These are phyloP conservation scores for Xylariaceae sp. DNA, from an alignment of 2,329 filamentous ascomycete species.

Conservation along the genomic window DNA sequence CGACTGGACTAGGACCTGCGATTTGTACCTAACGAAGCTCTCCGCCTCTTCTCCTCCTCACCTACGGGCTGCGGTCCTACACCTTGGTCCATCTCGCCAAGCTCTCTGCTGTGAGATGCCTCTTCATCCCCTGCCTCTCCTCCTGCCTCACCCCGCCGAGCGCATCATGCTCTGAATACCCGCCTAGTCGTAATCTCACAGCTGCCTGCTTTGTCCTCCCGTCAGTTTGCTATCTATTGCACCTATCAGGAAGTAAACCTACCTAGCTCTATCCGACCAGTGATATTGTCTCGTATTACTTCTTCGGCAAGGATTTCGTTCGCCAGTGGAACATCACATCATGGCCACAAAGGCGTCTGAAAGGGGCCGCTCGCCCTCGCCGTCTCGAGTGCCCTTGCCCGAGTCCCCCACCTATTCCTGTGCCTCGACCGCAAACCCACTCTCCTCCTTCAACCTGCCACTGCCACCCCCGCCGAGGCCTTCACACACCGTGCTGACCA, in stretches of 20 bases:
- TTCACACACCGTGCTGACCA: slow-evolving; percentile 57
- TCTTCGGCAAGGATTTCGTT: background rate
- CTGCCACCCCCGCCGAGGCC: slow-evolving; percentile 57
- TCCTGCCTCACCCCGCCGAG: background rate
- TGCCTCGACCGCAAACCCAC: slow-evolving; percentile 57
- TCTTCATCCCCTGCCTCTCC: too few relatives aligned
- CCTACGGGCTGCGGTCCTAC: background rate
- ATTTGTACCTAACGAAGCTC: too few relatives aligned
- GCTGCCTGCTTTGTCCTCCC: too few relatives aligned
- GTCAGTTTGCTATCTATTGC: background rate
- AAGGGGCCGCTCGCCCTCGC: slow-evolving; percentile 46
- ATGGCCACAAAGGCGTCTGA: slow-evolving; percentile 28
- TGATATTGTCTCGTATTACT: slow-evolving; percentile 12
- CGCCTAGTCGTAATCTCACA: too few relatives aligned
- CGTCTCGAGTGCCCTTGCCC: slow-evolving; percentile 58
- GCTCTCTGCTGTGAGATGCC: background rate
- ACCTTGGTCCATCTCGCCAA: background rate
- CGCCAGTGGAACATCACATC: background rate
- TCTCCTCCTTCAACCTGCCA: slow-evolving; percentile 56
- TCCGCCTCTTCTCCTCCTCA: background rate
- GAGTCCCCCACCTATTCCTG: slow-evolving; percentile 60
- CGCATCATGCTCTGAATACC: background rate
- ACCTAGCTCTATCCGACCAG: slow-evolving; percentile 2
- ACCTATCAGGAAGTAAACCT: slow-evolving; percentile 16
- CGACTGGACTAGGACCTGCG: too few relatives aligned